These are phyloP conservation scores for Bondarzewia mesenterica DNA, from an alignment of 1,284 basidiomycete genomes.

Conservation along the genomic window DNA sequence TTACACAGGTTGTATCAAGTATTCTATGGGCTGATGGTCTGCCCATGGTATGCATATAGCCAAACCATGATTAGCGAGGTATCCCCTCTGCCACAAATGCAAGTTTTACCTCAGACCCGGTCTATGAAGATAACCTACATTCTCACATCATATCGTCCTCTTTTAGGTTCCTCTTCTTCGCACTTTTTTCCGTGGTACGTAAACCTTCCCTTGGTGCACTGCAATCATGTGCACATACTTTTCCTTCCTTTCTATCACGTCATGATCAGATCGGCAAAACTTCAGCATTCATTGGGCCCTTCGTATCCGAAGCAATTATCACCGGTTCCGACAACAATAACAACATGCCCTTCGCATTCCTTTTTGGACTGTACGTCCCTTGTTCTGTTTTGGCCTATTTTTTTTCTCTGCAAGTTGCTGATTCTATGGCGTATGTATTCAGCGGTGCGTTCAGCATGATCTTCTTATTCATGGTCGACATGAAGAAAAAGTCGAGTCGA, in stretches of 20 bases:
- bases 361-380: conserved; percentile 56
- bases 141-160: conserved; percentile 7
- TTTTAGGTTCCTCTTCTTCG: conserved; percentile 70
- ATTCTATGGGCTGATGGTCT: conserved; percentile 72
- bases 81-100: conserved; percentile 68
- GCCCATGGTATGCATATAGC: conserved; percentile 80
- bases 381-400: background rate
- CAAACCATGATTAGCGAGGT: conserved; percentile 85
- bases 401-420: background rate
- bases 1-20: conserved; percentile 52
- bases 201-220: background rate
- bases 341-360: conserved; percentile 77
- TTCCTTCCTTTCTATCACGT: background rate
- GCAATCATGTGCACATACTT: no score
- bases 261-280: conserved; percentile 58
- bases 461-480: conserved; percentile 64
- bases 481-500: conserved; percentile 62
- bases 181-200: conserved; percentile 63
- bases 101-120: conserved; percentile 14
- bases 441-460: conserved; percentile 55
- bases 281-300: conserved; percentile 75
- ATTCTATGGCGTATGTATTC: conserved; percentile 7
- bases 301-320: conserved; percentile 71
- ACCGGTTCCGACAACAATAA: conserved; percentile 63
- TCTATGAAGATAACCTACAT: conserved; percentile 19